phyloP scores from a whole-genome alignment of 108 stramenopile species.

The Mediolabrus comicus region DNA sequence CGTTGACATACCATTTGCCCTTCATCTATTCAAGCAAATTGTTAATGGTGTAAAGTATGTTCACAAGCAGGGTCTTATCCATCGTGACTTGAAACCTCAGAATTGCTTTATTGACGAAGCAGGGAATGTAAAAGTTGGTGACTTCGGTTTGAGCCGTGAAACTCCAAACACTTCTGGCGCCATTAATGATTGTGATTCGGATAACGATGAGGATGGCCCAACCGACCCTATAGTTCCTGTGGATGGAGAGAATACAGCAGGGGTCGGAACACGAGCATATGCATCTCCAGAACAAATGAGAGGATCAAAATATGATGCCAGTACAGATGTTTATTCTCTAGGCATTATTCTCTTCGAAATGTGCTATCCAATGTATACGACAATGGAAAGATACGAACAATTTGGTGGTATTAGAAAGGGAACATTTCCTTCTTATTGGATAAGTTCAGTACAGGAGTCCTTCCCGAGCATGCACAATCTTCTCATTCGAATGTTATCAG shows the following conservation, averaged over 20 bases:
- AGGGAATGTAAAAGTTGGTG: constrained; percentile 83
- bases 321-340: constrained; percentile 91
- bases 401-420: constrained; percentile 30
- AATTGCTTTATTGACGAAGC: constrained; percentile 84
- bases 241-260: constrained; percentile 76
- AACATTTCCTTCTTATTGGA: constrained; percentile 69
- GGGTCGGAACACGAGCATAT: constrained; percentile 93
- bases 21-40: constrained; percentile 82
- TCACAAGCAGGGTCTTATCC: constrained; percentile 83
- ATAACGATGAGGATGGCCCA: not conserved
- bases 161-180: constrained; percentile 30
- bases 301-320: constrained; percentile 89
- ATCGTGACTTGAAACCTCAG: constrained; percentile 89
- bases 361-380: constrained; percentile 89
- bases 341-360: constrained; percentile 96
- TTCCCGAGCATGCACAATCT: constrained; percentile 69
- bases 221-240: not conserved
- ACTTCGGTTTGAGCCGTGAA: constrained; percentile 85
- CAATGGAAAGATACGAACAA: constrained; percentile 66
- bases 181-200: constrained; percentile 21
- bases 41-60: constrained; percentile 76
- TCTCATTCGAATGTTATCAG: constrained; percentile 67
- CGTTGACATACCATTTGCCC: constrained; percentile 75
- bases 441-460: constrained; percentile 33
- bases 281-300: constrained; percentile 93